Evolutionary conservation across 1,284 basidiomycete genomes (phyloP), one percentile per base, ranked within the genome.

Genomic region (Pseudozyma pruni): DNA sequence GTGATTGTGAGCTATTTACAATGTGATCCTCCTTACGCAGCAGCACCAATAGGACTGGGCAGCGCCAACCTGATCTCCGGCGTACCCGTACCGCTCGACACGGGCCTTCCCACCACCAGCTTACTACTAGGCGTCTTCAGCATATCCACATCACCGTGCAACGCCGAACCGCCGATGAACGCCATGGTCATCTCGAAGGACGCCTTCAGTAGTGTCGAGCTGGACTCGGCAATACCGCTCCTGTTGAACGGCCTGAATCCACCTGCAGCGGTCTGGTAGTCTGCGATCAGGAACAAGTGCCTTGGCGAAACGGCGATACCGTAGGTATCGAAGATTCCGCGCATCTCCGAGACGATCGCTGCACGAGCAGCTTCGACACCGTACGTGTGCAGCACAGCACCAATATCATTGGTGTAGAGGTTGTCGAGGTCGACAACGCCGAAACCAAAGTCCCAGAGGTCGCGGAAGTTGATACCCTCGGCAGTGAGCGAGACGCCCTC

Each of bases 191-290:
- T 98, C 85, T 98, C 96, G 84, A 92, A 99, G 7, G 92, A 94
- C 2, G 96, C 95, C 84, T 98, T 98, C 63, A 98, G 88, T 43
- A 98, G 86, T 4, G 95, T 93, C 23, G 94, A 96, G 8, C 92
- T 89, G 82, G 93, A 92, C 54, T 90, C 89, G 19, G 92, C 90
- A 60, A 98, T 91, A 70, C 96, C 96, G 61, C 90, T 93, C 49
- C 96, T 90, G 84, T 97, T 98, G 86, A 98, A 99, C 2, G 96
- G 94, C 83, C 92, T 92, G 86, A 95, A 99, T 22, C 91, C 93
- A 41, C 96, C 96, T 47, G 94, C 92, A 80, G 94, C 96, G 0
- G 96, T 98, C 93, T 98, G 75, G 83, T 98, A 99, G 84, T 99
- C 96, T 31, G 96, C 96, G 81, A 99, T 97, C 63, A 99, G 87